These are phyloP conservation scores for Gnomoniopsis smithogilvyi DNA, from an alignment of 2,329 filamentous ascomycete genomes.

Conservation along the genomic window DNA sequence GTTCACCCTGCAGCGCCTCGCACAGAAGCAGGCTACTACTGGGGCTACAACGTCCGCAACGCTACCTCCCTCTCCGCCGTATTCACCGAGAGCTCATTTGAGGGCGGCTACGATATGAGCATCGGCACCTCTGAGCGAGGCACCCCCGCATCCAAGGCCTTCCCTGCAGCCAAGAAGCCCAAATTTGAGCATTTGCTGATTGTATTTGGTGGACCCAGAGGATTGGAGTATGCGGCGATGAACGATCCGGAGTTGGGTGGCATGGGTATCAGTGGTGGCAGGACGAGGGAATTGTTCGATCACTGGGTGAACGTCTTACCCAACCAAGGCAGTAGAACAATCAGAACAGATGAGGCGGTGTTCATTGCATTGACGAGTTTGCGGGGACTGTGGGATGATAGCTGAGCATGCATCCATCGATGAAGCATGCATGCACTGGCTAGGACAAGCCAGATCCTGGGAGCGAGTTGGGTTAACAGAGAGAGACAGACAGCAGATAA, in stretches of 20 bases:
- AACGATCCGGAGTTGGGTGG: conserved; percentile 53
- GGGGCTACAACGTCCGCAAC: conserved; percentile 73
- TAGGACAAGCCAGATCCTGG: background rate
- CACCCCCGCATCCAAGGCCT: conserved; percentile 43
- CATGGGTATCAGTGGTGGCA: conserved; percentile 61
- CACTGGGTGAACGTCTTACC: conserved; percentile 80
- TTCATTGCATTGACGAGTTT: conserved; percentile 72
- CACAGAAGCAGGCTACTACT: conserved; percentile 78
- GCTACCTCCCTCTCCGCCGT: conserved; percentile 66
- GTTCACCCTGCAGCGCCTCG: conserved; percentile 68
- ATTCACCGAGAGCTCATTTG: conserved; percentile 73
- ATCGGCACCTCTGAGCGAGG: conserved; percentile 83
- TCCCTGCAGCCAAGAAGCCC: conserved; percentile 39
- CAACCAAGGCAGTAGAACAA: conserved; percentile 76
- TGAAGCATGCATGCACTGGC: background rate
- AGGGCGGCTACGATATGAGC: conserved; percentile 77
- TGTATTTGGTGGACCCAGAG: conserved; percentile 77
- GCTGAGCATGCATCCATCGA: conserved; percentile 16
- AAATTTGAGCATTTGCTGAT: conserved; percentile 70
- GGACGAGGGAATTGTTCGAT: conserved; percentile 73
- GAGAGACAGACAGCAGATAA: background rate
- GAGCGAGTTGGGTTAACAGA: background rate
- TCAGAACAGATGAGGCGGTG: conserved; percentile 80
- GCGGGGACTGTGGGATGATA: conserved; percentile 52
- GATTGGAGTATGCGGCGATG: conserved; percentile 71